Percentiles rank a stretch among this genome's conserved stretches.
Conservation (phyloP, 305 asterid species). For the Euphrasia arctica region DNA sequence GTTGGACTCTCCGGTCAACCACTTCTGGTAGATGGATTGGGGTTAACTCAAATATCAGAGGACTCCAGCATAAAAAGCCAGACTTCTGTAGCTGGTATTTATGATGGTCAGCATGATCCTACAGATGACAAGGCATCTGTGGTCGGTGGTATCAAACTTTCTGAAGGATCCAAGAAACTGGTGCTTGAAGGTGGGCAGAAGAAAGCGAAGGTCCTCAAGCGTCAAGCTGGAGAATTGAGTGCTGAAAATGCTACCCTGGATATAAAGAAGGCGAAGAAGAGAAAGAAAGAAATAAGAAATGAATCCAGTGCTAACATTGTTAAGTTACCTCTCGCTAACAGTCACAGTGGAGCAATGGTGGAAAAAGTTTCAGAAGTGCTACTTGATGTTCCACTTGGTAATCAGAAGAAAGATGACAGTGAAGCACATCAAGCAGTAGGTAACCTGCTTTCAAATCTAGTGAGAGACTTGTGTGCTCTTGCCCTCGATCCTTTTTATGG, state of each 20-base stretch:
- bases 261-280: conserved; percentile 61
- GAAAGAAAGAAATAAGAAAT: conserved; percentile 32
- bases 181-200: conserved; percentile 37
- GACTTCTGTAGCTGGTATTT: conserved; percentile 34
- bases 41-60: conserved; percentile 30
- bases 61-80: conserved; percentile 27
- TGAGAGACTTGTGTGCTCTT: conserved; percentile 58
- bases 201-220: conserved; percentile 55
- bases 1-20: conserved; percentile 31
- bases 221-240: conserved; percentile 40
- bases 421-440: conserved; percentile 28
- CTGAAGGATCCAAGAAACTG: conserved; percentile 34
- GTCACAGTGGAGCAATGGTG: conserved; percentile 26
- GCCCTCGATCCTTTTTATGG: conserved; percentile 73
- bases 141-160: conserved; percentile 31
- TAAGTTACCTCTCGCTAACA: conserved; percentile 33
- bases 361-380: conserved; percentile 22
- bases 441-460: conserved; percentile 37
- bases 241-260: conserved; percentile 35
- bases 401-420: conserved; percentile 29
- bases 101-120: conserved; percentile 39
- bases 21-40: conserved; percentile 38
- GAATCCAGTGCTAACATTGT: conserved; percentile 2
- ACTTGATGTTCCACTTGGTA: conserved; percentile 25
- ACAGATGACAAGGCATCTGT: conserved; percentile 28